Evolutionary conservation across 1,284 basidiomycete genomes (phyloP), one percentile per base, ranked within the genome.

Genomic region (Stygiomarasmius scandens): DNA sequence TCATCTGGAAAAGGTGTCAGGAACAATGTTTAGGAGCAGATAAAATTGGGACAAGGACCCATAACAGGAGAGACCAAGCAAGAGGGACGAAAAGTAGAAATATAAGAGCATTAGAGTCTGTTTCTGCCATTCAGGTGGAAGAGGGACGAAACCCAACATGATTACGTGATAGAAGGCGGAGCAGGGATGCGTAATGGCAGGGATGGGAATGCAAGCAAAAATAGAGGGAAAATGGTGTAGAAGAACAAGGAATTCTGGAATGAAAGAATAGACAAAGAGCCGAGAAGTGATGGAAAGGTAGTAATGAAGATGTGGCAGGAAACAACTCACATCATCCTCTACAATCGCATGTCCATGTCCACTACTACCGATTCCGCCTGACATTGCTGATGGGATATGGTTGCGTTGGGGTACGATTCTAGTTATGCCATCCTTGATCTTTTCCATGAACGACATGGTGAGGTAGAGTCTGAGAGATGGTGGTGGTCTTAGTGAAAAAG

Each of bases 251-350:
- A 16, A n/a, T 41, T 16, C 11, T 5, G 34, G 25, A 34, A 41
- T 1, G 14, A 36, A 38, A 24, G 45, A 36, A 34, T 22, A 46
- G 52, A 44, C 41, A 43, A 38, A 44, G 54, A 54, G 53, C 55
- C 59, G 63, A 60, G 61, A 54, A 49, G 45, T 41, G 55, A 22
- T 27, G 19, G 45, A 57, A 50, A 48, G 52, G 45, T 46, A 45
- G 52, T 57, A 43, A 58, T 60, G 52, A 51, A 56, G 47, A 47
- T 55, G 12, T 24, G 34, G 55, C 52, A 44, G 58, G 53, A 58
- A 61, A 59, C 46, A 56, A 71, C 88, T 79, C 70, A 90, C 89
- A 68, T 90, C 84, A 68, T 90, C 87, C 50, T 87, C 80, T 61
- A 84, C 81, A 69, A 84, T 80, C 8, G 85, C 85, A 65, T 80